Conservation (phyloP, 2,329 filamentous ascomycete genomes). For the Talaromyces marneffei region DNA sequence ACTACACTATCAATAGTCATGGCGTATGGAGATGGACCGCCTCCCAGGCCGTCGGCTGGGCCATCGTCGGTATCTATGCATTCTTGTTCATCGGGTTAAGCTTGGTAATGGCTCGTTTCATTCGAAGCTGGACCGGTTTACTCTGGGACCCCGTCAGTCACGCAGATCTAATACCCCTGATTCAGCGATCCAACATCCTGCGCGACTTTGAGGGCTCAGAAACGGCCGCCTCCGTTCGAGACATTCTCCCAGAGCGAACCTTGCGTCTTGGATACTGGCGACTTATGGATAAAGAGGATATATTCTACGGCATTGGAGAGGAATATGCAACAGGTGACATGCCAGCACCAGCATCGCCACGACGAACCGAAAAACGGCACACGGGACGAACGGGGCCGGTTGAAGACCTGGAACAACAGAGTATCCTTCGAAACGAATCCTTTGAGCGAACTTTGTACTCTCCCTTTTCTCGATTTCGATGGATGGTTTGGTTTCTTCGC, state of each 20-base stretch:
- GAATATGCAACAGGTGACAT: slow-evolving; percentile 43
- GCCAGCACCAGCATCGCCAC: neutral
- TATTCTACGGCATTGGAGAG: slow-evolving; percentile 77
- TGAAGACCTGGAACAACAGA: slow-evolving; percentile 35
- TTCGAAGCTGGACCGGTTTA: slow-evolving; percentile 62
- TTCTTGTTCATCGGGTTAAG: slow-evolving; percentile 56
- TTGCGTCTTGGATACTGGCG: slow-evolving; percentile 85
- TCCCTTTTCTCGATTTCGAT: slow-evolving; percentile 54
- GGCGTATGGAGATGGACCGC: slow-evolving; percentile 72
- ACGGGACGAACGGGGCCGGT: neutral
- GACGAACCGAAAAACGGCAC: neutral
- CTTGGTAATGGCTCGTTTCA: slow-evolving; percentile 60
- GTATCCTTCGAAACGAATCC: slow-evolving; percentile 36
- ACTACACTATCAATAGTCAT: slow-evolving; percentile 53
- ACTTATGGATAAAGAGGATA: slow-evolving; percentile 57
- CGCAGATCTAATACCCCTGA: slow-evolving; percentile 71
- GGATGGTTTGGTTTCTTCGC: slow-evolving; percentile 72
- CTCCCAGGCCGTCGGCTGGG: slow-evolving; percentile 73
- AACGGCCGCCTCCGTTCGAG: slow-evolving; percentile 43
- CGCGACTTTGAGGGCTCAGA: slow-evolving; percentile 66
- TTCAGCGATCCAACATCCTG: slow-evolving; percentile 74
- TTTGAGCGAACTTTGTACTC: slow-evolving; percentile 49
- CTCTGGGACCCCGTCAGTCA: slow-evolving; percentile 80
- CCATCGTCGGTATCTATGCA: slow-evolving; percentile 66
- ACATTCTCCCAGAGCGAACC: slow-evolving; percentile 51